Evolutionary conservation across 2,329 filamentous ascomycete genomes (phyloP).

Genomic region (Pseudogymnoascus sp.): DNA sequence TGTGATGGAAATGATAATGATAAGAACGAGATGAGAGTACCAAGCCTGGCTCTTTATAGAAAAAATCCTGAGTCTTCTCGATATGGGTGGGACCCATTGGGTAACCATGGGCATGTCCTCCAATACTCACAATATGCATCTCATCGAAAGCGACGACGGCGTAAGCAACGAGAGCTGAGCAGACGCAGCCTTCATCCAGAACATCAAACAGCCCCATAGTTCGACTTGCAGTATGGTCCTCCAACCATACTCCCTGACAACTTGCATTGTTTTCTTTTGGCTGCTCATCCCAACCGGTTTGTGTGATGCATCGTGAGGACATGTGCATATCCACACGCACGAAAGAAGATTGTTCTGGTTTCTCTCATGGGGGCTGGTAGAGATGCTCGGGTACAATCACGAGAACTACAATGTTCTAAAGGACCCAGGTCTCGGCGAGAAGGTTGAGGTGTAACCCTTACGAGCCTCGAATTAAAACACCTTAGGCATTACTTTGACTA

Average conservation of each 20-base stretch:
- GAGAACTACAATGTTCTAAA: neutral
- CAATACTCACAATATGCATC: neutral
- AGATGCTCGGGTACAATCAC: neutral
- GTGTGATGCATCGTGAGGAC: neutral
- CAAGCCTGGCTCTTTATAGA: constrained; percentile 2
- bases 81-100: constrained; percentile 5
- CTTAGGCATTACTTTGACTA: neutral
- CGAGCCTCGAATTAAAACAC: neutral
- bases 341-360: neutral
- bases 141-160: neutral
- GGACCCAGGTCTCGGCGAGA: neutral
- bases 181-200: neutral
- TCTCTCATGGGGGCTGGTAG: neutral
- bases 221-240: neutral
- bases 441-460: neutral
- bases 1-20: neutral
- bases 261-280: constrained; percentile 2
- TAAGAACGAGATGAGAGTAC: neutral
- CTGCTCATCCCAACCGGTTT: neutral
- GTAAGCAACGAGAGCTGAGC: neutral
- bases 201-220: neutral
- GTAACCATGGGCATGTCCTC: neutral
- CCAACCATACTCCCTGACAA: neutral
- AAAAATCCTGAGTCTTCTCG: neutral
- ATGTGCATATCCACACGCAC: neutral